Conservation (phyloP, 495 filamentous ascomycete species). For the Copromyces sp. region DNA sequence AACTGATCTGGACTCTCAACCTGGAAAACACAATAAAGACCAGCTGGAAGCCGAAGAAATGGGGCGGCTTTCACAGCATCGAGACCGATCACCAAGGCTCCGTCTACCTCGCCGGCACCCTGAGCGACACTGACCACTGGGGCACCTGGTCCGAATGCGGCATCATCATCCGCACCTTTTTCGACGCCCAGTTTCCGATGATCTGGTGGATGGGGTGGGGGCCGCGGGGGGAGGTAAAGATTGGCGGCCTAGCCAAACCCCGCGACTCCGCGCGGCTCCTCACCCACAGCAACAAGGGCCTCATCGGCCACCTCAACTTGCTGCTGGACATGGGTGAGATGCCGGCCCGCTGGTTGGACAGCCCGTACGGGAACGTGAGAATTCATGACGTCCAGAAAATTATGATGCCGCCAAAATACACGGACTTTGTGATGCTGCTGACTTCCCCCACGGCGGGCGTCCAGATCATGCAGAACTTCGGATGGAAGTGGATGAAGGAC, state of each 20-base stretch:
- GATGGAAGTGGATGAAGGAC: neutral
- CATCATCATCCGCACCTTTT: neutral
- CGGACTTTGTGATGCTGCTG: neutral
- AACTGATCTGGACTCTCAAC: neutral
- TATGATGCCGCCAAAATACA: neutral
- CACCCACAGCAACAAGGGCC: neutral
- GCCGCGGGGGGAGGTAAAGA: too few relatives aligned
- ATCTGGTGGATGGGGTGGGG: neutral
- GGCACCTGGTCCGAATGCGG: too few relatives aligned
- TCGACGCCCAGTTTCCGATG: neutral
- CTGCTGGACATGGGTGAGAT: neutral
- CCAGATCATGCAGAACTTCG: neutral
- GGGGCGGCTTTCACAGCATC: neutral
- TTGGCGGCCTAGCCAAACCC: neutral
- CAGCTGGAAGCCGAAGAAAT: neutral
- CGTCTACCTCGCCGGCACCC: neutral
- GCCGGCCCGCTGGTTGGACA: neutral
- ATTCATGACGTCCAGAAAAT: neutral
- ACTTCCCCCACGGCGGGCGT: neutral
- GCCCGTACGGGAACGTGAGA: neutral
- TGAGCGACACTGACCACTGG: too few relatives aligned
- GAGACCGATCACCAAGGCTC: neutral
- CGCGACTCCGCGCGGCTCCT: neutral
- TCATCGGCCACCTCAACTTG: neutral
- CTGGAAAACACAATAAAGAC: neutral